Evolutionary conservation across 148 eudicot genomes (phyloP).

Genomic region (Chenopodium berlandieri): DNA sequence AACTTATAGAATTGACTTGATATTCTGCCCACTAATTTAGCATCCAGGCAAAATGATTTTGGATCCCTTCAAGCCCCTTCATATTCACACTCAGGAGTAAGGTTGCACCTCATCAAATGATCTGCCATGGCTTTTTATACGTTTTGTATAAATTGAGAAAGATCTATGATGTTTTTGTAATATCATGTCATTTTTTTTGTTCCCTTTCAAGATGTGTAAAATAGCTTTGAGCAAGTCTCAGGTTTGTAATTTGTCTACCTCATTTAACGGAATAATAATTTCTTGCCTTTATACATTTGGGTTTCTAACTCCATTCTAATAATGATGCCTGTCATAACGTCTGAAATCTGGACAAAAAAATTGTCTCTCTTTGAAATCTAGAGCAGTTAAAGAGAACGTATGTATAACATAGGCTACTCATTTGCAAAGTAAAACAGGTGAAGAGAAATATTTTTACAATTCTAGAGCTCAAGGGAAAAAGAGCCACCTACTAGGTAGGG

Average conservation of each 20-base stretch:
- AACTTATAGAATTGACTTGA: neutral
- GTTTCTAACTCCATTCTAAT: too few relatives aligned
- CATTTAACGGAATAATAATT: slow-evolving; percentile 14
- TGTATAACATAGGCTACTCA: too few relatives aligned
- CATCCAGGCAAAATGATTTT: neutral
- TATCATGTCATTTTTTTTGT: slow-evolving; percentile 13
- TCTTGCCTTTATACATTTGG: too few relatives aligned
- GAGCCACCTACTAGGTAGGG: too few relatives aligned
- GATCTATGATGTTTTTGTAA: neutral
- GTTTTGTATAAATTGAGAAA: slow-evolving; percentile 8
- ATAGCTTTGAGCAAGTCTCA: slow-evolving; percentile 5
- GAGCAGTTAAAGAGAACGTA: too few relatives aligned
- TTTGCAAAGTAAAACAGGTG: too few relatives aligned
- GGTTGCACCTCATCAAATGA: neutral
- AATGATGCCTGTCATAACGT: too few relatives aligned
- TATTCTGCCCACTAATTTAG: neutral
- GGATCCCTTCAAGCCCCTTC: neutral
- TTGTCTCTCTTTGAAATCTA: too few relatives aligned
- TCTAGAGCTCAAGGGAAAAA: too few relatives aligned
- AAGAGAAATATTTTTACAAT: too few relatives aligned
- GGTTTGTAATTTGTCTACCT: slow-evolving; percentile 3
- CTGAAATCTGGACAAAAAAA: too few relatives aligned
- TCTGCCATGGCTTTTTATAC: neutral
- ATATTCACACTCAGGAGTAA: neutral
- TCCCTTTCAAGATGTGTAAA: slow-evolving; percentile 15